Base-by-base conservation (phyloP, 2,329 filamentous ascomycete genomes). In the Talaromyces sp. region DNA sequence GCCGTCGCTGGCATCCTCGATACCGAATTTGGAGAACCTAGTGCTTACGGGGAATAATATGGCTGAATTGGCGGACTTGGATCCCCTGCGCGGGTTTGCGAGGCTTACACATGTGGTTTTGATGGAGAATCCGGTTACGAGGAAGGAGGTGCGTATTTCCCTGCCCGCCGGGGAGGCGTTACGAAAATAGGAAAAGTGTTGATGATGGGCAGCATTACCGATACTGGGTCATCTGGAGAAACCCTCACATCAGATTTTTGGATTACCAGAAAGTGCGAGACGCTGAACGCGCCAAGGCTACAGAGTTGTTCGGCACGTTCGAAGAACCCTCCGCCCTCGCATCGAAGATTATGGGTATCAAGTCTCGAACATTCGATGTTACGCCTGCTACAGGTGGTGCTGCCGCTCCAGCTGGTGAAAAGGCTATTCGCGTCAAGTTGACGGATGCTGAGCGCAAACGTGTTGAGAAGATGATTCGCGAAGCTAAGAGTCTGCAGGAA, bases 251-350 rank as follows among this genome's bases (percentile, higher is more conserved):
- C 51, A 89, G 94, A 53, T 98, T 97, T 79, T 85, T 99, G 58
- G 95, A 99, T 79, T 97, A 92, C 76, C 85, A 88, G 71, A 97
- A 96, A 79, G 93, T 99, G 59, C 96, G 92, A 79, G 88, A 95
- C 69, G 88, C 85, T 0, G 95, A 99, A 83, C 88, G 93, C 53
- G 81, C 86, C 69, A 86, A 88, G 71, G 92, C 92, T 0, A 83
- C 80, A 19, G 90, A 94, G 77, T 83, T 99, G 1, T 98, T 98
- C 73, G 96, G 96, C 61, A 92, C 90, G 2, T 67, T 67, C 1
- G 86, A 90, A 61, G 87, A 91, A 75, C 95, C 94, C 0, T 92
- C 93, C 0, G 89, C 90, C 11, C 83, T 96, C 40, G 93, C 94
- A 29, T 86, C 86, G 22, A 89, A 90, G 88, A 94, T 98, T 73